phyloP scores from a whole-genome alignment of 331 rosid species.

The Malus hybrid region DNA sequence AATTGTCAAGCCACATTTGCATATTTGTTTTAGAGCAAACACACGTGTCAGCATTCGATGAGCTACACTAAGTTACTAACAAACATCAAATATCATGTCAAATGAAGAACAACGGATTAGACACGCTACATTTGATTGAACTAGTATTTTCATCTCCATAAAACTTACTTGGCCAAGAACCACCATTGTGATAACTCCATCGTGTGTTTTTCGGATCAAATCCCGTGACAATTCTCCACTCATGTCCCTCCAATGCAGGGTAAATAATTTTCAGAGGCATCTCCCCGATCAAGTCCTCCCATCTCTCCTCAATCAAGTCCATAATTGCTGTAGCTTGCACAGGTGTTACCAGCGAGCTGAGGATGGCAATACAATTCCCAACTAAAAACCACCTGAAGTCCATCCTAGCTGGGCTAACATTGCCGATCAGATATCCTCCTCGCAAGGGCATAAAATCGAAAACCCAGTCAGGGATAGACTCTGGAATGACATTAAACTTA shows the following conservation, averaged over 20 bases:
- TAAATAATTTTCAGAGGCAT: constrained; percentile 79
- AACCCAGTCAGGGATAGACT: constrained; percentile 27
- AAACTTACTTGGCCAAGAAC: constrained; percentile 78
- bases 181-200: constrained; percentile 85
- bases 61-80: too few relatives aligned
- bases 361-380: constrained; percentile 68
- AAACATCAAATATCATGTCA: not conserved
- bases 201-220: constrained; percentile 70
- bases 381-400: constrained; percentile 56
- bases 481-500: constrained; percentile 24
- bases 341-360: constrained; percentile 55
- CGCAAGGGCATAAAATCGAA: constrained; percentile 21
- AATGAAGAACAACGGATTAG: not conserved
- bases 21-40: not conserved
- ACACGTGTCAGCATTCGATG: not conserved
- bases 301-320: constrained; percentile 71
- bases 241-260: constrained; percentile 65
- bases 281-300: constrained; percentile 66
- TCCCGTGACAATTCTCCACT: constrained; percentile 54
- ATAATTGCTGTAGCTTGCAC: constrained; percentile 53
- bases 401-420: constrained; percentile 32
- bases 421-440: constrained; percentile 30
- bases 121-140: not conserved
- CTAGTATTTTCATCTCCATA: too few relatives aligned
- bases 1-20: too few relatives aligned